Percentiles rank a stretch among this genome's conserved stretches.
These are phyloP conservation scores for Alternaria panax DNA, from an alignment of 2,329 filamentous ascomycete species.

Conservation along the genomic window DNA sequence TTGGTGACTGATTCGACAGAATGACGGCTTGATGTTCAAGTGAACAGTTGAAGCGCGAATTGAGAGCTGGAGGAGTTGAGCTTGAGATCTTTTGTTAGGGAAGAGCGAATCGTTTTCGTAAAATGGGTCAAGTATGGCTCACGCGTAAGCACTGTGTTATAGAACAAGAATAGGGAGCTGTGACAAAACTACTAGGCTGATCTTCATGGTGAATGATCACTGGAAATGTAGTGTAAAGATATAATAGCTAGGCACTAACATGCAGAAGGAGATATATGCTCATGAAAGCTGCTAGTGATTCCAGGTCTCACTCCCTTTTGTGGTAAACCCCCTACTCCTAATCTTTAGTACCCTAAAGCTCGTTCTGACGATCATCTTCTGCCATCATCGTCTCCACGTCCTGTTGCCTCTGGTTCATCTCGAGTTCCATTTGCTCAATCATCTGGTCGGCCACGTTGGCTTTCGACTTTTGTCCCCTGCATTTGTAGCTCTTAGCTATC, in stretches of 20 bases:
- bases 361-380: not conserved
- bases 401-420: not conserved
- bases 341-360: not conserved
- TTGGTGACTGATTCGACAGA: not conserved
- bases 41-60: not conserved
- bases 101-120: not conserved
- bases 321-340: not conserved
- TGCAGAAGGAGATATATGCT: not conserved
- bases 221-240: not conserved
- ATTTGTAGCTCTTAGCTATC: not conserved
- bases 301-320: not conserved
- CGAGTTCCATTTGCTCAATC: not conserved
- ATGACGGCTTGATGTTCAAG: not conserved
- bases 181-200: too few relatives aligned
- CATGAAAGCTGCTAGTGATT: not conserved
- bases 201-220: not conserved
- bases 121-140: not conserved
- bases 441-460: not conserved
- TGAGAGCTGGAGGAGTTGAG: not conserved
- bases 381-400: not conserved
- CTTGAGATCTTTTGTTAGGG: not conserved
- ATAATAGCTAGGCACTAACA: not conserved
- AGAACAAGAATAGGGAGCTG: not conserved
- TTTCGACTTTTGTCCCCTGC: not conserved
- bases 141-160: not conserved